These are phyloP conservation scores for Sporisorium exsertum DNA, from an alignment of 1,284 basidiomycete genomes.

Conservation along the genomic window DNA sequence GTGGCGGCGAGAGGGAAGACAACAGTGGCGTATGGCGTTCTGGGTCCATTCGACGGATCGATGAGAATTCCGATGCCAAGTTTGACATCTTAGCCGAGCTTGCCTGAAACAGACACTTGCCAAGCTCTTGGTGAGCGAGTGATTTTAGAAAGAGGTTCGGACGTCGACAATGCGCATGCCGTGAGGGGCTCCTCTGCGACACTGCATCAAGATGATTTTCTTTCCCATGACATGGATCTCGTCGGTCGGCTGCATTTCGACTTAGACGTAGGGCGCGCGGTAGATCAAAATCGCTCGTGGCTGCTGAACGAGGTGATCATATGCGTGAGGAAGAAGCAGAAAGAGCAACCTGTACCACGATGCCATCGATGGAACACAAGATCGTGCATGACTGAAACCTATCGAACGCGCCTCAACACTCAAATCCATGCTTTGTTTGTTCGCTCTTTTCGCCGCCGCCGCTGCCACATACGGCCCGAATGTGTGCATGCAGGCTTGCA, in stretches of 20 bases:
- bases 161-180: not conserved
- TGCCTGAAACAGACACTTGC: not conserved
- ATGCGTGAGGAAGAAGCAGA: too few species aligned
- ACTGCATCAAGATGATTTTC: not conserved
- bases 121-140: too few species aligned
- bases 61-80: not conserved
- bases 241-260: not conserved
- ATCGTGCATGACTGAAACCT: not conserved
- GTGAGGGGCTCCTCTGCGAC: not conserved
- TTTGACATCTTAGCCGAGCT: not conserved
- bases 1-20: not conserved
- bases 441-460: not conserved
- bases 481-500: not conserved
- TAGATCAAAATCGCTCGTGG: not conserved
- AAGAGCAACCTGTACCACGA: too few species aligned
- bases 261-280: not conserved
- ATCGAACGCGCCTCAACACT: not conserved
- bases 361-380: too few species aligned
- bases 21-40: not conserved
- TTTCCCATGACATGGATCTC: not conserved
- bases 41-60: not conserved
- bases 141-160: too few species aligned
- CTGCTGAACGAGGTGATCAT: not conserved
- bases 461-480: not conserved
- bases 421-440: not conserved